Percentiles rank a stretch among this genome's conserved stretches.
These are phyloP conservation scores for Phytophthora sp. DNA, from an alignment of 352 stramenopile species.

Conservation along the genomic window DNA sequence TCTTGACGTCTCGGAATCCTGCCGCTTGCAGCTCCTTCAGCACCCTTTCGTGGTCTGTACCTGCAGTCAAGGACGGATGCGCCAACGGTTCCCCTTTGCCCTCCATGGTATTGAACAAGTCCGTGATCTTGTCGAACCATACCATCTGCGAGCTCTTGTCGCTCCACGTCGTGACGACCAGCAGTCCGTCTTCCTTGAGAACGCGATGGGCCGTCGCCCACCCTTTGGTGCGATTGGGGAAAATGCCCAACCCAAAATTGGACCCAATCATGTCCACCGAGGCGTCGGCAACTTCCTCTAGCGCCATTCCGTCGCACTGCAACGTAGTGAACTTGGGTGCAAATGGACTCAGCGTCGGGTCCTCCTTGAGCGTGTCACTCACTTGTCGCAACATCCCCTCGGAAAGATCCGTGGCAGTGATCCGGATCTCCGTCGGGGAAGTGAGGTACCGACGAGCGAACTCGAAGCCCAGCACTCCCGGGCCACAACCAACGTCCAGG, in stretches of 20 bases:
- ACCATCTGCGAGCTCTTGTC: slow-evolving; percentile 43
- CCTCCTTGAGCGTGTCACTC: slow-evolving; percentile 27
- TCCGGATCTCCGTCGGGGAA: slow-evolving; percentile 19
- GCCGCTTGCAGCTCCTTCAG: slow-evolving; percentile 32
- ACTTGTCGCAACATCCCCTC: slow-evolving; percentile 50
- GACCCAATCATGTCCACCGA: slow-evolving; percentile 51
- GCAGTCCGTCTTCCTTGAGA: slow-evolving; percentile 45
- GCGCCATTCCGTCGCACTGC: slow-evolving; percentile 44
- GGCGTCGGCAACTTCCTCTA: slow-evolving; percentile 37
- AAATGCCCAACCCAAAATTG: slow-evolving; percentile 53
- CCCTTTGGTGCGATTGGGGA: slow-evolving; percentile 41
- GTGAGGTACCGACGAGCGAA: slow-evolving; percentile 41
- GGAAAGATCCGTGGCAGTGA: slow-evolving; percentile 52
- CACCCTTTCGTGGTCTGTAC: slow-evolving; percentile 19
- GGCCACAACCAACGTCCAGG: slow-evolving; percentile 44
- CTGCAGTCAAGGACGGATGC: slow-evolving; percentile 10
- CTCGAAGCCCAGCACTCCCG: slow-evolving; percentile 43
- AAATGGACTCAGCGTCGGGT: slow-evolving; percentile 26
- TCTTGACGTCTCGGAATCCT: slow-evolving; percentile 34
- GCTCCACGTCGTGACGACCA: slow-evolving; percentile 52
- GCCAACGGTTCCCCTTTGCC: slow-evolving; percentile 19
- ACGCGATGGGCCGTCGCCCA: slow-evolving; percentile 43
- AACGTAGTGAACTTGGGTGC: slow-evolving; percentile 37
- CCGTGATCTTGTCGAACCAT: slow-evolving; percentile 43
- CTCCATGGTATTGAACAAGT: slow-evolving; percentile 34